phyloP scores from a whole-genome alignment of 2,329 filamentous ascomycete genomes.

The Teratosphaeria destructans region DNA sequence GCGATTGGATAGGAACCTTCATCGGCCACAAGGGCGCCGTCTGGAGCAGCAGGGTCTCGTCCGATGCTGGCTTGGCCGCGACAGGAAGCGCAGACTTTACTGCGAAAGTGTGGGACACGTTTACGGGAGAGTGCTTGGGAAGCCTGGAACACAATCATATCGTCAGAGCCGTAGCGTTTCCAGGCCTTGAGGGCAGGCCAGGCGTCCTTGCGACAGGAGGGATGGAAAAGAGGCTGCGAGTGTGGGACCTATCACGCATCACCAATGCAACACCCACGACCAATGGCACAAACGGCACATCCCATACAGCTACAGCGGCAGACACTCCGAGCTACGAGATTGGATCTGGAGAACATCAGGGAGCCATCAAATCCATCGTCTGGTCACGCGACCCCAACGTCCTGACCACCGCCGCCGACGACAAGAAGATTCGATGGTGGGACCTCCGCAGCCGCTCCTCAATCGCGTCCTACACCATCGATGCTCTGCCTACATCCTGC shows the following conservation, averaged over 20 bases:
- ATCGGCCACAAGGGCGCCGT: conserved; percentile 97
- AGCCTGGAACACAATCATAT: conserved; percentile 91
- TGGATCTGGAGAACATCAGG: conserved; percentile 69
- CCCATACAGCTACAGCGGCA: conserved; percentile 2
- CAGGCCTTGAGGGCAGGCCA: conserved; percentile 52
- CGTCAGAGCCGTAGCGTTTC: conserved; percentile 82
- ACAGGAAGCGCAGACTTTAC: conserved; percentile 88
- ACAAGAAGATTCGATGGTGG: conserved; percentile 91
- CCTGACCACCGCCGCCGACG: conserved; percentile 79
- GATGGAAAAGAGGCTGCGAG: conserved; percentile 89
- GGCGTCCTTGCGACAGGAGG: conserved; percentile 81
- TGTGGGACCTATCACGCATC: conserved; percentile 69
- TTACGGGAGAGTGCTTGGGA: conserved; percentile 79
- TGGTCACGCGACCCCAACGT: conserved; percentile 76
- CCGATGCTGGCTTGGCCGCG: conserved; percentile 77
- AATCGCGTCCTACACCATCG: conserved; percentile 66
- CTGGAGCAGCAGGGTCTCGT: conserved; percentile 86
- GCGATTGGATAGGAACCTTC: conserved; percentile 97
- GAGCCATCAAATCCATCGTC: conserved; percentile 90
- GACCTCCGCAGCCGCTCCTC: conserved; percentile 68
- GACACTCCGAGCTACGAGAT: conserved; percentile 65
- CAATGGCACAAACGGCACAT: conserved; percentile 7
- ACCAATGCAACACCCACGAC: conserved; percentile 6
- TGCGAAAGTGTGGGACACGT: conserved; percentile 94
- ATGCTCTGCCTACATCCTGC: conserved; percentile 81